Conservation (phyloP, 306 rosid genomes). For the Mimosa bimucronata region DNA sequence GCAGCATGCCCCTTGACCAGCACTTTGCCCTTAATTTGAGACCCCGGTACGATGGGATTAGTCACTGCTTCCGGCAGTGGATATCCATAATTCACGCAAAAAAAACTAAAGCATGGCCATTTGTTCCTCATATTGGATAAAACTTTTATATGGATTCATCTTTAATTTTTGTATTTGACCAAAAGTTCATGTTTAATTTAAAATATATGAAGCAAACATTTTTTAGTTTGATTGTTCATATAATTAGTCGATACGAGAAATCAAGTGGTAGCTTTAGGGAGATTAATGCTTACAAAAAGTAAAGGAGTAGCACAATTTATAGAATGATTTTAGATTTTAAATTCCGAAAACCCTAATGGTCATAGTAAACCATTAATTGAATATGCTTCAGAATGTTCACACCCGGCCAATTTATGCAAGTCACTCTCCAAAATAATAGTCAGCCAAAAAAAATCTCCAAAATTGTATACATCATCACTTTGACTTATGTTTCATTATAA, state of each 20-base stretch:
- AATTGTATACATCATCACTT: neutral
- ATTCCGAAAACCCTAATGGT: neutral
- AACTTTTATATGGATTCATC: neutral
- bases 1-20: no score
- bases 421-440: constrained; percentile 51
- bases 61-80: no score
- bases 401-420: constrained; percentile 16
- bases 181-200: neutral
- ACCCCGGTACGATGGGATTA: no score
- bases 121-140: neutral
- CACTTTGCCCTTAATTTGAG: no score
- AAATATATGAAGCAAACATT: neutral
- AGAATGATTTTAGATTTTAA: neutral
- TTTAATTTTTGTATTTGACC: neutral
- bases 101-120: neutral
- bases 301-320: neutral
- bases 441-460: neutral
- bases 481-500: constrained; percentile 39
- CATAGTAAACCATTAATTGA: constrained; percentile 38
- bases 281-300: neutral
- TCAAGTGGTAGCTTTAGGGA: neutral
- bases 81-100: no score
- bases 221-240: neutral
- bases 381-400: constrained; percentile 42
- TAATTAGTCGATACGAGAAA: neutral